Percentiles rank a stretch among this genome's conserved stretches.
phyloP scores from a whole-genome alignment of 148 eudicot genomes.

The Chenopodium album region DNA sequence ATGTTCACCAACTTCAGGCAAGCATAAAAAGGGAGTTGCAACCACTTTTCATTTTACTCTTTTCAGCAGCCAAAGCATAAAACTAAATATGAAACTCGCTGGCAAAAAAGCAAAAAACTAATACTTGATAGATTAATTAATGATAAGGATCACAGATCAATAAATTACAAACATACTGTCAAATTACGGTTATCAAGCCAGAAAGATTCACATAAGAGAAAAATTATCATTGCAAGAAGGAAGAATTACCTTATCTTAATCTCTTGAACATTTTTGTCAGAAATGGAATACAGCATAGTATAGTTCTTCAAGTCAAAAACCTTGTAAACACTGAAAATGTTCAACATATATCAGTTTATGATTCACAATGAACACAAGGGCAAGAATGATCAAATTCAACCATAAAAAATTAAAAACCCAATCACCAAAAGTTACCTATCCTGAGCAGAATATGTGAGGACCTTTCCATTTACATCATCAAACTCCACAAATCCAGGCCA shows the following conservation, averaged over 20 bases:
- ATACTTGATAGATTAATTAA: neutral
- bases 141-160: neutral
- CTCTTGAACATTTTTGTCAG: conserved; percentile 94
- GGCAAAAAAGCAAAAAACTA: neutral
- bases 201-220: neutral
- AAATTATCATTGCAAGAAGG: neutral
- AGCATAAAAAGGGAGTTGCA: neutral
- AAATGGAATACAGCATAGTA: conserved; percentile 86
- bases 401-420: neutral
- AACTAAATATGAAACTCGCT: neutral
- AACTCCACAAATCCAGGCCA: conserved; percentile 99
- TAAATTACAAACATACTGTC: neutral
- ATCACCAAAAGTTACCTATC: conserved; percentile 50
- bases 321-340: conserved; percentile 63
- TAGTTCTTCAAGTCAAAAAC: conserved; percentile 93
- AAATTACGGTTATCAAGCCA: neutral
- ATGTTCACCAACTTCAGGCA: neutral
- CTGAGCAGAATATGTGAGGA: conserved; percentile 84
- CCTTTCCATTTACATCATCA: conserved; percentile 95
- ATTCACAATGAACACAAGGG: neutral
- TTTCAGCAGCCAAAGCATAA: neutral
- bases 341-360: conserved; percentile 5
- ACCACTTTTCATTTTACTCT: neutral
- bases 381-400: neutral
- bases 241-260: conserved; percentile 76